Percentiles rank a stretch among this genome's conserved stretches.
Evolutionary conservation across 345 rosid species (phyloP).

Genomic region (Ailanthus altissimus): DNA sequence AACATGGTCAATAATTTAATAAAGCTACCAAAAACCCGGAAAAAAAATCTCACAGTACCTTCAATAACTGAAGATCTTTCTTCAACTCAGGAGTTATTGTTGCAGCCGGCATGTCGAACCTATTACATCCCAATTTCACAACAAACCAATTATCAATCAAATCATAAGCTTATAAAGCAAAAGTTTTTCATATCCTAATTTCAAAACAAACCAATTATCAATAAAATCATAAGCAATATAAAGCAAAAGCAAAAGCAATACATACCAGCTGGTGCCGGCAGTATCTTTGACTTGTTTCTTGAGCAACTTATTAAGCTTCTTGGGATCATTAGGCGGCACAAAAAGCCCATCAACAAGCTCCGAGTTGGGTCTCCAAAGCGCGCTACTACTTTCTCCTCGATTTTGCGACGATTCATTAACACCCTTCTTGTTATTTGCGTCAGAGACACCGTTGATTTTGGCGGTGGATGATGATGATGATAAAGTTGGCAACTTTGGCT

Average conservation of each 20-base stretch:
- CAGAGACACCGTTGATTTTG: not conserved
- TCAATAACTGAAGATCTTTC: constrained; percentile 86
- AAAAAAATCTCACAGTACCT: constrained; percentile 41
- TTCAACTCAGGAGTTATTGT: constrained; percentile 83
- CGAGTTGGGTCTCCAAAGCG: constrained; percentile 60
- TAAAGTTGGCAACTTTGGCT: constrained; percentile 64
- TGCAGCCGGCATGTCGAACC: constrained; percentile 97
- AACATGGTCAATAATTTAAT: too few species aligned
- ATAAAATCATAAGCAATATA: not conserved
- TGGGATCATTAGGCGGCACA: constrained; percentile 74
- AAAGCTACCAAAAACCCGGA: not conserved
- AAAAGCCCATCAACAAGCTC: constrained; percentile 84
- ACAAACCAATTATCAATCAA: constrained; percentile 2
- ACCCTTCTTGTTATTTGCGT: constrained; percentile 7
- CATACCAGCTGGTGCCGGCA: constrained; percentile 66
- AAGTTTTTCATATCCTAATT: not conserved
- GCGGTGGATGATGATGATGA: constrained; percentile 23
- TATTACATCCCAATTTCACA: constrained; percentile 22
- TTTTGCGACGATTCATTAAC: constrained; percentile 12
- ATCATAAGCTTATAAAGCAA: not conserved
- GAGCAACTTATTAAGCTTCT: constrained; percentile 61
- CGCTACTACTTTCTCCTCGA: constrained; percentile 30
- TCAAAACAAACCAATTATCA: not conserved
- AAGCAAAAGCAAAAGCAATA: not conserved
- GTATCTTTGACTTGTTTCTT: constrained; percentile 75